These are phyloP conservation scores for Dipteronia dyeriana DNA, from an alignment of 345 rosid genomes.

Conservation along the genomic window DNA sequence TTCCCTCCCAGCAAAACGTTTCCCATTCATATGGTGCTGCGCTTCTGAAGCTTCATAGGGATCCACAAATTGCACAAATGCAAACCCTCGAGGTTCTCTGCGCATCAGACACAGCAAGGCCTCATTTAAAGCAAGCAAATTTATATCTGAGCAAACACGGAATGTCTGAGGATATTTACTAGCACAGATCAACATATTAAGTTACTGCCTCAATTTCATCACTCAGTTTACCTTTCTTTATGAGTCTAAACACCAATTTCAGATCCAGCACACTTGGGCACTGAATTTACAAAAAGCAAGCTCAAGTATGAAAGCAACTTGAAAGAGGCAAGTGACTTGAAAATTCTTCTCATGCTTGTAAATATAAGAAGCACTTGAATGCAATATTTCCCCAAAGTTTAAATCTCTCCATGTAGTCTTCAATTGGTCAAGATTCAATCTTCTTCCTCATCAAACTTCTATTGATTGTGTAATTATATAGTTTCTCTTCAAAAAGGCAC, in stretches of 20 bases:
- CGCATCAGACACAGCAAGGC: constrained; percentile 20
- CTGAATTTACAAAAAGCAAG: constrained; percentile 45
- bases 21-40: constrained; percentile 86
- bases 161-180: constrained; percentile 8
- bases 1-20: constrained; percentile 82
- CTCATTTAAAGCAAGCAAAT: constrained; percentile 25
- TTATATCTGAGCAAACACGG: constrained; percentile 18
- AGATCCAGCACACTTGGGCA: constrained; percentile 43
- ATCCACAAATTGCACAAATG: constrained; percentile 97
- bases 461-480: constrained; percentile 55
- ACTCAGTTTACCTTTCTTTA: constrained; percentile 37
- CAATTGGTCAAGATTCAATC: constrained; percentile 49
- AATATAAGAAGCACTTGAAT: constrained; percentile 69
- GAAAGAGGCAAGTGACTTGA: constrained; percentile 74
- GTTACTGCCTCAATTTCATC: constrained; percentile 31
- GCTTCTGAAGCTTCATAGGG: constrained; percentile 85
- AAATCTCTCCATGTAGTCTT: constrained; percentile 52
- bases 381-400: constrained; percentile 53
- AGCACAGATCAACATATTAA: constrained; percentile 22
- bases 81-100: constrained; percentile 97
- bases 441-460: constrained; percentile 74
- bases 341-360: constrained; percentile 70
- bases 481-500: constrained; percentile 61
- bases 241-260: constrained; percentile 34
- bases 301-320: constrained; percentile 73